phyloP scores from a whole-genome alignment of 1,139 yeast species.

The Suhomyces guaymorum region DNA sequence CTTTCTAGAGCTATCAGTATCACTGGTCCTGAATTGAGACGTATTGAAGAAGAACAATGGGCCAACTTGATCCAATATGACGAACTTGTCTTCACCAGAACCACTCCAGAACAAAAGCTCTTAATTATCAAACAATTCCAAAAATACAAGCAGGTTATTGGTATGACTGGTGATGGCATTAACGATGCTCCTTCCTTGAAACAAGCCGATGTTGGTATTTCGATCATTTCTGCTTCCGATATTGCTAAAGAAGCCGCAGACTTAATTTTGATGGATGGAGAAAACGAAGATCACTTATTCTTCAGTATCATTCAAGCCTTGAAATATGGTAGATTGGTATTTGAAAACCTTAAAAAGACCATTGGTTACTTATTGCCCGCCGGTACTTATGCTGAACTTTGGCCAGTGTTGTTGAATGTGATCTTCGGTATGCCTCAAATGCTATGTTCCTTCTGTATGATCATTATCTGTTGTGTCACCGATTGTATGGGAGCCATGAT shows the following conservation, averaged over 20 bases:
- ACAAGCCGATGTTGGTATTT: slow-evolving; percentile 55
- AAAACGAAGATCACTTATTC: slow-evolving; percentile 32
- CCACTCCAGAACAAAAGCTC: slow-evolving; percentile 57
- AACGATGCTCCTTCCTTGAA: slow-evolving; percentile 55
- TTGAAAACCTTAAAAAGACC: slow-evolving; percentile 53
- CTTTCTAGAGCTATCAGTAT: slow-evolving; percentile 33
- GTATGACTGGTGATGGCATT: slow-evolving; percentile 57
- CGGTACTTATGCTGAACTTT: slow-evolving; percentile 53
- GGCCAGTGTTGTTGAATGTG: slow-evolving; percentile 53
- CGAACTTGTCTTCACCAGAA: slow-evolving; percentile 53
- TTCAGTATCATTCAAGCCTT: slow-evolving; percentile 51
- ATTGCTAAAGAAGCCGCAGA: slow-evolving; percentile 62
- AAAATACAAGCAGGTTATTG: slow-evolving; percentile 44
- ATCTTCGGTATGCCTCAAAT: slow-evolving; percentile 54
- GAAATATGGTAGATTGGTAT: slow-evolving; percentile 50
- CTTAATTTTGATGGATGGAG: slow-evolving; percentile 38
- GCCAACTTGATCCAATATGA: slow-evolving; percentile 34
- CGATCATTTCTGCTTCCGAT: slow-evolving; percentile 53
- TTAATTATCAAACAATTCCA: slow-evolving; percentile 52
- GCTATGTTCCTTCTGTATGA: slow-evolving; percentile 54
- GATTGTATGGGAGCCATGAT: slow-evolving; percentile 50
- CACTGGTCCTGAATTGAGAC: slow-evolving; percentile 40
- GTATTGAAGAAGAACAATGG: slow-evolving; percentile 46
- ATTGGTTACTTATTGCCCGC: slow-evolving; percentile 55
- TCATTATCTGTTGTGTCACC: slow-evolving; percentile 50